Evolutionary conservation across 331 rosid genomes (phyloP).

Genomic region (Spiraea crenata): DNA sequence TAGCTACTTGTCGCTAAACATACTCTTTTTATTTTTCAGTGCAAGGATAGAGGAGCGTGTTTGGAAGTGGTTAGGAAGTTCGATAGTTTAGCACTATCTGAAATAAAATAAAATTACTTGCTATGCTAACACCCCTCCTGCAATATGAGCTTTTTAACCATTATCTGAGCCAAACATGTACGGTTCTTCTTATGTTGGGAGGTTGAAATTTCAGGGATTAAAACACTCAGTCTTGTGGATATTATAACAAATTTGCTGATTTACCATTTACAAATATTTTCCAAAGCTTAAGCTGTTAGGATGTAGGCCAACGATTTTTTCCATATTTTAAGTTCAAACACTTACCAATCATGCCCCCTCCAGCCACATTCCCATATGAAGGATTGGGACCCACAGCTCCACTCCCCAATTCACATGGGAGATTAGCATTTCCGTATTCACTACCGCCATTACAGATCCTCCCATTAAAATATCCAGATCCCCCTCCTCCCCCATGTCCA

Average conservation of each 20-base stretch:
- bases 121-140: background rate
- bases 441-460: conserved; percentile 74
- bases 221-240: background rate
- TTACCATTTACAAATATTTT: background rate
- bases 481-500: conserved; percentile 99
- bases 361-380: conserved; percentile 62
- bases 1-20: background rate
- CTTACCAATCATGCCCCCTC: conserved; percentile 98
- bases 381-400: conserved; percentile 84
- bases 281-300: background rate
- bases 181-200: background rate
- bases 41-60: background rate
- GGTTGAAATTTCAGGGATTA: conserved; percentile 6
- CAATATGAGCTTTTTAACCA: background rate
- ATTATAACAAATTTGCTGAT: background rate
- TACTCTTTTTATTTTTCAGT: background rate
- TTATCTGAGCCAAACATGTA: background rate
- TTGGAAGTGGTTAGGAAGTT: background rate
- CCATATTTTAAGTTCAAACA: conserved; percentile 15
- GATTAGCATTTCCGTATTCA: conserved; percentile 87
- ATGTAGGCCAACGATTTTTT: background rate
- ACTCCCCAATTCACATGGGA: conserved; percentile 97
- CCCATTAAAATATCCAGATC: conserved; percentile 89
- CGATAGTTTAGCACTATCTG: background rate
- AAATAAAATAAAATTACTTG: background rate